Evolutionary conservation across 495 filamentous ascomycete species (phyloP).

Genomic region (Penicillium bovifimosum): DNA sequence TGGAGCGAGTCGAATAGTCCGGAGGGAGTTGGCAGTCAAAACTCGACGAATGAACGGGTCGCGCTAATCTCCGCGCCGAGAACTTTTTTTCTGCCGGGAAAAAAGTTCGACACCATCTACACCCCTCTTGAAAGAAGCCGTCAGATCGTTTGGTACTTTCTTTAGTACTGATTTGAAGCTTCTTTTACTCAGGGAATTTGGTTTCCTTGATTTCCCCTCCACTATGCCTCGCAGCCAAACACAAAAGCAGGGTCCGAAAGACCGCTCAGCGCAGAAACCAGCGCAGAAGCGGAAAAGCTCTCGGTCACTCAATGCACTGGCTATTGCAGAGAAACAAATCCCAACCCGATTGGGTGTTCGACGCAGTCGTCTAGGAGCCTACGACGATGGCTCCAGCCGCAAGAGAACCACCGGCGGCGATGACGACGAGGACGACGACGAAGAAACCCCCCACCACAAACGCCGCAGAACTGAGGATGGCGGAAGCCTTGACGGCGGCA

Average conservation of each 20-base stretch:
- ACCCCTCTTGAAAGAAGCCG: conserved; percentile 13
- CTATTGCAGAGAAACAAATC: conserved; percentile 66
- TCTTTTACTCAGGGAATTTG: conserved; percentile 3
- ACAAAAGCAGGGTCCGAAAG: conserved; percentile 35
- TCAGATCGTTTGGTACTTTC: conserved; percentile 9
- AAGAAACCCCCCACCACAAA: conserved; percentile 45
- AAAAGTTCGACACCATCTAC: conserved; percentile 24
- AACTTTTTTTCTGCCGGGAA: conserved; percentile 36
- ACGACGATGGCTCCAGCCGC: conserved; percentile 44
- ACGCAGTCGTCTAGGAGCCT: conserved; percentile 53
- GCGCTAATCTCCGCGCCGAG: conserved; percentile 38
- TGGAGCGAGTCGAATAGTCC: conserved; percentile 7
- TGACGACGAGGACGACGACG: conserved; percentile 43
- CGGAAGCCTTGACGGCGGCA: conserved; percentile 53
- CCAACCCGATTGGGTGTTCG: conserved; percentile 46
- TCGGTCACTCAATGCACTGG: conserved; percentile 73
- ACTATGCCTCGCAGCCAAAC: conserved; percentile 67
- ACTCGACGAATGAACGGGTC: conserved; percentile 24
- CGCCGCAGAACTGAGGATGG: conserved; percentile 35
- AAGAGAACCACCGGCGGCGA: conserved; percentile 36
- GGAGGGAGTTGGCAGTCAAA: conserved; percentile 5
- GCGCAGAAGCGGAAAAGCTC: conserved; percentile 45
- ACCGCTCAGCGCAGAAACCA: conserved; percentile 45
- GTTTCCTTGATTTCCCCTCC: conserved; percentile 9
- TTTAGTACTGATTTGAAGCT: conserved; percentile 5